Evolutionary conservation across 768 basidiomycete genomes (phyloP).

Genomic region (Tylopilus felleus): DNA sequence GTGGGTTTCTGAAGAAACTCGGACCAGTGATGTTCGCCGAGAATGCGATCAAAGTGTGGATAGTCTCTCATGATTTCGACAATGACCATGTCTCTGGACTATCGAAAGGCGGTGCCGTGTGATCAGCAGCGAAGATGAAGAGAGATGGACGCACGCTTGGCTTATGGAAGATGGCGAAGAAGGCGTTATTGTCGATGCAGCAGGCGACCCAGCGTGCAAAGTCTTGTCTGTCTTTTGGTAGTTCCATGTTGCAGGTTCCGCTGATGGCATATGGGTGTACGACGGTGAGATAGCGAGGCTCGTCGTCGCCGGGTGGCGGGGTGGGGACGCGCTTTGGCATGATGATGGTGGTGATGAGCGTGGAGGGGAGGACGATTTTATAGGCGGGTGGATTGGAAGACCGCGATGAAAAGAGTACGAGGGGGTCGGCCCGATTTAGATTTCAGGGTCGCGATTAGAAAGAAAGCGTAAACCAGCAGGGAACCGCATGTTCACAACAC

Average conservation of each 20-base stretch:
- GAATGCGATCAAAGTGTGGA: slow-evolving; percentile 31
- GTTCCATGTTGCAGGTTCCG: slow-evolving; percentile 39
- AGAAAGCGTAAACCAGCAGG: not conserved
- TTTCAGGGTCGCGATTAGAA: not conserved
- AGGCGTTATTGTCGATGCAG: slow-evolving; percentile 32
- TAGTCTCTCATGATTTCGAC: slow-evolving; percentile 38
- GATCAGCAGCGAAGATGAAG: slow-evolving; percentile 1
- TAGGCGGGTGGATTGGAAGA: not conserved
- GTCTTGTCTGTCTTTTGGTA: slow-evolving; percentile 34
- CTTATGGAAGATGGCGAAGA: slow-evolving; percentile 43
- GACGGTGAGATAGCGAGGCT: slow-evolving; percentile 44
- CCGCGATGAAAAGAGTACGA: not conserved
- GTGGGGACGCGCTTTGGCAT: slow-evolving; percentile 43
- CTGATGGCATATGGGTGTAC: slow-evolving; percentile 41
- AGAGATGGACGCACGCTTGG: slow-evolving; percentile 36
- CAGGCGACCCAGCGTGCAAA: slow-evolving; percentile 45
- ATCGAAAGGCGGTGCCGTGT: not conserved
- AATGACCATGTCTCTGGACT: slow-evolving; percentile 46
- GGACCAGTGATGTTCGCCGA: slow-evolving; percentile 44
- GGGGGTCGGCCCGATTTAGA: no score
- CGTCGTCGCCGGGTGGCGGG: slow-evolving; percentile 43
- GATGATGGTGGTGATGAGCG: slow-evolving; percentile 5
- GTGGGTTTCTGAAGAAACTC: slow-evolving; percentile 35
- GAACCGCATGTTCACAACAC: not conserved
- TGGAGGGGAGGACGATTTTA: not conserved